These are phyloP conservation scores for Halophytophthora batemanensis DNA, from an alignment of 352 stramenopile genomes.

Conservation along the genomic window DNA sequence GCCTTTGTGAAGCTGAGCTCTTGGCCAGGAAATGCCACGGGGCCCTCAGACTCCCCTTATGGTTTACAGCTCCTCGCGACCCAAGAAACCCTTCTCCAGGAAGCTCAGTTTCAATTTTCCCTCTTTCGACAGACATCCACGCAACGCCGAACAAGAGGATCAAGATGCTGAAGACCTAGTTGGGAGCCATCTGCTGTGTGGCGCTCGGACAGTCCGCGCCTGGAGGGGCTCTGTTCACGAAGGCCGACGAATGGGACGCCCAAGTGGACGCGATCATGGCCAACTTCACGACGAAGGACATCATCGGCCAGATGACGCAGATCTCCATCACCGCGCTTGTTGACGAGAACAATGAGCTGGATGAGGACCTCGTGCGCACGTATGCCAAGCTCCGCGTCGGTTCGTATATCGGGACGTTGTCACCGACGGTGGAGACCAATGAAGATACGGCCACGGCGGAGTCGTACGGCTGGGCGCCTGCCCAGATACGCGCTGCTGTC, in stretches of 20 bases:
- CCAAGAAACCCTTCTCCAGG: too few species aligned
- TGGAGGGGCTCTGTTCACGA: conserved; percentile 3
- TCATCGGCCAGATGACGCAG: conserved; percentile 87
- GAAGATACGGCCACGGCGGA: too few species aligned
- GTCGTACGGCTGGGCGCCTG: conserved; percentile 37
- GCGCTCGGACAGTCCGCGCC: conserved; percentile 12
- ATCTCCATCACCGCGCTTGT: conserved; percentile 73
- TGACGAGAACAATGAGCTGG: conserved; percentile 48
- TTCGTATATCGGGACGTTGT: conserved; percentile 74
- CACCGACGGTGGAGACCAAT: too few species aligned
- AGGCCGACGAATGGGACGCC: conserved; percentile 19
- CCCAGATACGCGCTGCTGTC: conserved; percentile 64
- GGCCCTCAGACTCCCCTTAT: too few species aligned
- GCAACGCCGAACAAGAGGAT: conserved; percentile 5
- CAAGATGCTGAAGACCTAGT: conserved; percentile 25
- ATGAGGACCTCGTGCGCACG: conserved; percentile 43
- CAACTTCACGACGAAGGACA: conserved; percentile 21
- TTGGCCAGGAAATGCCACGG: too few species aligned
- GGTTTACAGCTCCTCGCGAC: too few species aligned
- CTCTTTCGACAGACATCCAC: conserved; percentile 5
- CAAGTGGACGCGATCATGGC: conserved; percentile 23
- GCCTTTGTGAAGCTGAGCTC: too few species aligned
- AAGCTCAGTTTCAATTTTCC: conserved; percentile 23
- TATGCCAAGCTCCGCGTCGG: conserved; percentile 76
- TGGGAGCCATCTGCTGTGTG: conserved; percentile 14